These are phyloP conservation scores for Discostella stelligeroides DNA, from an alignment of 108 stramenopile genomes.

Conservation along the genomic window DNA sequence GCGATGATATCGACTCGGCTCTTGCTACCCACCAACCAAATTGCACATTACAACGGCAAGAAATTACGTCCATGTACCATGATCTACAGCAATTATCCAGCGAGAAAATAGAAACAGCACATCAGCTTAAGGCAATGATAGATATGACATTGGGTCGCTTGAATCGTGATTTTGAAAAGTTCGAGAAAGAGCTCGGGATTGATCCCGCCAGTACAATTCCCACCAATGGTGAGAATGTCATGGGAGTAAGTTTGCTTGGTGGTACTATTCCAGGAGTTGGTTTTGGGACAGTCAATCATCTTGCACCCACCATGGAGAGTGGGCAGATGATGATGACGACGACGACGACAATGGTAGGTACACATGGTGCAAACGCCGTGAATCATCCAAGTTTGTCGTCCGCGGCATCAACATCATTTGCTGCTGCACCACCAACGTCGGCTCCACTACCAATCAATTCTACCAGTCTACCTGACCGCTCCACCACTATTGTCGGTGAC, in stretches of 20 bases:
- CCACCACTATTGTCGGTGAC: neutral
- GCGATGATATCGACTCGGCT: constrained; percentile 54
- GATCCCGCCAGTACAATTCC: neutral
- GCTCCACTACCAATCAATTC: constrained; percentile 11
- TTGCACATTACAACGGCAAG: constrained; percentile 5
- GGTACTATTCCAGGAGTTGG: neutral
- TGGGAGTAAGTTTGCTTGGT: neutral
- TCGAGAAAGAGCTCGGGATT: constrained; percentile 57
- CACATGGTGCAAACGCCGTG: too few relatives aligned
- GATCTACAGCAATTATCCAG: constrained; percentile 56
- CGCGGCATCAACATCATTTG: too few relatives aligned
- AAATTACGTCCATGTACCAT: constrained; percentile 49
- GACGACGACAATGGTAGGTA: too few relatives aligned
- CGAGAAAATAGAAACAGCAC: constrained; percentile 69
- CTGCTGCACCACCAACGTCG: constrained; percentile 8
- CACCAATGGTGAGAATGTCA: neutral
- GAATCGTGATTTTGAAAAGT: constrained; percentile 63
- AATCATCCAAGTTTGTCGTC: too few relatives aligned
- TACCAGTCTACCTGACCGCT: neutral
- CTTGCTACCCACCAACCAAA: constrained; percentile 15
- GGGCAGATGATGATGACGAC: too few relatives aligned
- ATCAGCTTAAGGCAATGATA: constrained; percentile 61
- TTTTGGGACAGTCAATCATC: too few relatives aligned
- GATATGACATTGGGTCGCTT: constrained; percentile 67
- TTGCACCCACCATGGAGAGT: too few relatives aligned